These are phyloP conservation scores for Durusdinium trenchii DNA, from an alignment of 73 alveolate genomes.

Conservation along the genomic window DNA sequence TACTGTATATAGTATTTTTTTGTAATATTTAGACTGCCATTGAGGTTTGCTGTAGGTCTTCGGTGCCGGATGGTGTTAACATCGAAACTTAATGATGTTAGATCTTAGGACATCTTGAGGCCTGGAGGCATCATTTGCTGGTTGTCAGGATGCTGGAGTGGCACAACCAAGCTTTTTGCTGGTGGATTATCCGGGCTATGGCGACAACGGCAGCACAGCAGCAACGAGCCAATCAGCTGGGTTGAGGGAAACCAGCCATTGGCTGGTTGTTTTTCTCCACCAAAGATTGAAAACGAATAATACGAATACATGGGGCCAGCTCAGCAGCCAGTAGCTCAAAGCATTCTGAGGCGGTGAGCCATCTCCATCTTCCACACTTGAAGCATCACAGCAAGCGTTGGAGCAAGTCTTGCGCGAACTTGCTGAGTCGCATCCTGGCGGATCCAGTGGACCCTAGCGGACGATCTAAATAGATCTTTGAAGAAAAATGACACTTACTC, in stretches of 20 bases:
- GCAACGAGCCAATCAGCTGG: not conserved
- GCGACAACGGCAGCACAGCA: conserved; percentile 53
- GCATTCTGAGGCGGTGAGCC: conserved; percentile 48
- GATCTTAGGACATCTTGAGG: too few species aligned
- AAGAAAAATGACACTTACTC: too few species aligned
- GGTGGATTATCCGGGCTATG: conserved; percentile 87
- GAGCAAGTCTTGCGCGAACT: not conserved
- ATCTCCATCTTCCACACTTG: conserved; percentile 42
- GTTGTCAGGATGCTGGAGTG: not conserved
- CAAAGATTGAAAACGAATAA: not conserved
- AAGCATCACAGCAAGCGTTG: conserved; percentile 62
- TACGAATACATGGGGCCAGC: not conserved
- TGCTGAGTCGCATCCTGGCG: not conserved
- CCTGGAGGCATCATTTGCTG: not conserved
- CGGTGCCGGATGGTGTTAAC: too few species aligned
- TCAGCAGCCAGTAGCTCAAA: not conserved
- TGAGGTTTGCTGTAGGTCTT: too few species aligned
- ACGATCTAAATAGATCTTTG: not conserved
- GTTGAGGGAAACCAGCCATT: not conserved
- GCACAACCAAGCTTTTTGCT: conserved; percentile 51
- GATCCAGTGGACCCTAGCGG: too few species aligned
- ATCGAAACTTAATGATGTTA: too few species aligned
- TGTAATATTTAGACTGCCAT: too few species aligned
- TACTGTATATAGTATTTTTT: too few species aligned
- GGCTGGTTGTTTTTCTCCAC: not conserved